Evolutionary conservation across 768 basidiomycete genomes (phyloP).

Genomic region (Macrolepiota dolichaula): DNA sequence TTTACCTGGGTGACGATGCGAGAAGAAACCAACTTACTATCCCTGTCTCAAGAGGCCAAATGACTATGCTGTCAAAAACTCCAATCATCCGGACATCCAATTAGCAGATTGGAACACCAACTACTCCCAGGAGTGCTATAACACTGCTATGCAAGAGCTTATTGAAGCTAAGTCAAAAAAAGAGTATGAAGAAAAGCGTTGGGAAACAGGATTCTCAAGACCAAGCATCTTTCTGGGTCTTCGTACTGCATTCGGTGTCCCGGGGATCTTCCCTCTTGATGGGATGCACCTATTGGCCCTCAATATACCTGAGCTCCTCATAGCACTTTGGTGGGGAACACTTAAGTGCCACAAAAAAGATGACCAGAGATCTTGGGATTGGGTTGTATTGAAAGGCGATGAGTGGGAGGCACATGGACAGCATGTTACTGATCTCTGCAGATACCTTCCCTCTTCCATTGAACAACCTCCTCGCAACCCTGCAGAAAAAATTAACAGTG

Average conservation of each 20-base stretch:
- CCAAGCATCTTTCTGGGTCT: slow-evolving; percentile 35
- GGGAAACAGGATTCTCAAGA: slow-evolving; percentile 31
- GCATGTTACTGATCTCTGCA: slow-evolving; percentile 19
- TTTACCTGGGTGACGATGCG: background rate
- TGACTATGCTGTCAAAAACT: background rate
- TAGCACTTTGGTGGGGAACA: slow-evolving; percentile 30
- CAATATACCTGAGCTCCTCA: slow-evolving; percentile 34
- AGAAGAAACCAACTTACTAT: background rate
- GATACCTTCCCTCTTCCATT: slow-evolving; percentile 23
- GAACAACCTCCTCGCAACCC: slow-evolving; percentile 24
- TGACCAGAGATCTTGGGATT: slow-evolving; percentile 21
- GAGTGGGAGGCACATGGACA: slow-evolving; percentile 34
- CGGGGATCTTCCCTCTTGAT: slow-evolving; percentile 33
- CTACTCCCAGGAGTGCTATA: too few species aligned
- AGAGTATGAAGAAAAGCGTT: too few species aligned
- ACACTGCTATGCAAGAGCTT: background rate
- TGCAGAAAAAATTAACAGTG: slow-evolving; percentile 32
- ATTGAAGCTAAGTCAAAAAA: too few species aligned
- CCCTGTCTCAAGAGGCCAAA: background rate
- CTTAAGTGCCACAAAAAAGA: slow-evolving; percentile 25
- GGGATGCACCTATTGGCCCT: slow-evolving; percentile 36
- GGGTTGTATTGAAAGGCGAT: slow-evolving; percentile 24
- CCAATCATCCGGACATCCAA: too few species aligned
- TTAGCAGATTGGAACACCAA: too few species aligned
- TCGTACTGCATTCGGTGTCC: slow-evolving; percentile 22